Evolutionary conservation across 2,329 filamentous ascomycete genomes (phyloP).

Genomic region (Diaporthe sp.): DNA sequence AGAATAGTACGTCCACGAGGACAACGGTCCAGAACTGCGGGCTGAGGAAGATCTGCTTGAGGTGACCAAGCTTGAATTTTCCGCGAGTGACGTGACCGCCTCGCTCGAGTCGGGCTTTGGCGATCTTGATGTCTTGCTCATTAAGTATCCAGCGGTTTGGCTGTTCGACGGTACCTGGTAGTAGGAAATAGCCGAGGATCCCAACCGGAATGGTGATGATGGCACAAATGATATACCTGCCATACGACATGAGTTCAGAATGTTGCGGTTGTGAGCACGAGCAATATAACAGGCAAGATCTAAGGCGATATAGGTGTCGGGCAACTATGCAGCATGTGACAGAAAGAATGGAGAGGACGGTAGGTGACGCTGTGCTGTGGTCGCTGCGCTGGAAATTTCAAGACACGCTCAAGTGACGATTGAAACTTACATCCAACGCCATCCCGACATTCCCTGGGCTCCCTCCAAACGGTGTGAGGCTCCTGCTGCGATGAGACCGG

Average conservation of each 20-base stretch:
- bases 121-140: slow-evolving; percentile 60
- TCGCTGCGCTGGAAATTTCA: too few species aligned
- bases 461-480: slow-evolving; percentile 56
- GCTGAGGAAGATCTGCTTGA: slow-evolving; percentile 53
- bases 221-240: slow-evolving; percentile 61
- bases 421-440: slow-evolving; percentile 70
- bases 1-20: slow-evolving; percentile 66
- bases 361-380: too few species aligned
- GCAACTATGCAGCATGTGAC: too few species aligned
- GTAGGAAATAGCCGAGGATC: slow-evolving; percentile 62
- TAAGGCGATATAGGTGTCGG: slow-evolving; percentile 42
- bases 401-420: too few species aligned
- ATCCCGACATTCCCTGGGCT: slow-evolving; percentile 59
- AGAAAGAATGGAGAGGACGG: too few species aligned
- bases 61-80: slow-evolving; percentile 48
- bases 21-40: slow-evolving; percentile 65
- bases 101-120: slow-evolving; percentile 58
- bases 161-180: slow-evolving; percentile 63
- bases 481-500: slow-evolving; percentile 61
- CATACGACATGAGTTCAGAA: too few species aligned
- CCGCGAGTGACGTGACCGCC: slow-evolving; percentile 55
- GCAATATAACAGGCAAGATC: too few species aligned
- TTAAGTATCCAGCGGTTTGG: slow-evolving; percentile 63
- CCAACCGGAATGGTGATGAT: slow-evolving; percentile 68
- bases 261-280: too few species aligned